These are phyloP conservation scores for Hemerocallis citrina DNA, from an alignment of 106 monocot genomes.

Conservation along the genomic window DNA sequence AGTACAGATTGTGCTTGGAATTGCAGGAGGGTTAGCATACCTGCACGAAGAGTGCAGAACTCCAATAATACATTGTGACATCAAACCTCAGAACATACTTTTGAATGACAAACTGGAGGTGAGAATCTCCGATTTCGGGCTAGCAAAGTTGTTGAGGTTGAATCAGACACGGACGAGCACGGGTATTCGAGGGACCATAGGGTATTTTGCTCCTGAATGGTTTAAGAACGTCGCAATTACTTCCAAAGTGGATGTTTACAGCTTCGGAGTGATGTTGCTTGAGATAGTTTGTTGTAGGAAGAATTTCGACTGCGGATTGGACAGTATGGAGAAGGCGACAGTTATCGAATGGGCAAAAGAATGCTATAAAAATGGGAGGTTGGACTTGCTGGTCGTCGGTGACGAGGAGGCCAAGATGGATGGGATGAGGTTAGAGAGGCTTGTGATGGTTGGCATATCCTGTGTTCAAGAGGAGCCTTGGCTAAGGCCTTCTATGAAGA, in stretches of 20 bases:
- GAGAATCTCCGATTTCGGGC: conserved; percentile 12
- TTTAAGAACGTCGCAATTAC: conserved; percentile 31
- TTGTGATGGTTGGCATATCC: conserved; percentile 16
- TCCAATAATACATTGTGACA: conserved; percentile 17
- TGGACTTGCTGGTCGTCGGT: conserved; percentile 17
- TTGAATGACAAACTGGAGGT: background rate
- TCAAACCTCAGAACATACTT: conserved; percentile 21
- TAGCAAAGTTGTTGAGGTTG: conserved; percentile 6
- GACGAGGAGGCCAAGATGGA: conserved; percentile 10
- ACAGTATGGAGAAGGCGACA: conserved; percentile 6
- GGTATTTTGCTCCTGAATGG: conserved; percentile 49
- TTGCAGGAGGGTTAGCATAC: conserved; percentile 23
- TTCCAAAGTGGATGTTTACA: conserved; percentile 39
- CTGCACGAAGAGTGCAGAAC: conserved; percentile 10
- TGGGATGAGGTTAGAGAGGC: conserved; percentile 7
- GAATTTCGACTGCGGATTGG: conserved; percentile 9
- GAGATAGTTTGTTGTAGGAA: conserved; percentile 31
- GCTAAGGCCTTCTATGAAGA: conserved; percentile 8
- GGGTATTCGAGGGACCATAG: conserved; percentile 16
- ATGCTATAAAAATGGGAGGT: conserved; percentile 9
- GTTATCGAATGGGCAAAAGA: conserved; percentile 24
- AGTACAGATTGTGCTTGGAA: background rate
- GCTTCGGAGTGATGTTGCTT: conserved; percentile 33
- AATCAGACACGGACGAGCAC: conserved; percentile 25
- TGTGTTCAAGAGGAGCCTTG: conserved; percentile 9